phyloP scores from a whole-genome alignment of 805 yeast genomes.

The Candida ponderosae region DNA sequence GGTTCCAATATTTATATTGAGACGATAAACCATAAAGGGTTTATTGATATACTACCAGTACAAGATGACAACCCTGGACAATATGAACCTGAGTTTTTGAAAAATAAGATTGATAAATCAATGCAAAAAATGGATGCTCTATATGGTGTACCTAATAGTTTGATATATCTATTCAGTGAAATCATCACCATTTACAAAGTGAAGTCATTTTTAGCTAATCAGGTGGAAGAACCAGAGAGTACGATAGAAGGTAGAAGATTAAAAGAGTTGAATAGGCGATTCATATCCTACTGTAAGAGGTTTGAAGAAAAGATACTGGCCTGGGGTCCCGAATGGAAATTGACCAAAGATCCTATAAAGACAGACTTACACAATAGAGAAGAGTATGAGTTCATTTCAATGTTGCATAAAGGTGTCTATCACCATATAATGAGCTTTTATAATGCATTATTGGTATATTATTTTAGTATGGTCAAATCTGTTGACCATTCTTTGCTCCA shows the following conservation, averaged over 20 bases:
- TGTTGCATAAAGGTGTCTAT: slow-evolving; percentile 57
- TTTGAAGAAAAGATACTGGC: slow-evolving; percentile 43
- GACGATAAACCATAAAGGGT: neutral
- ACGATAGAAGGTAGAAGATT: slow-evolving; percentile 4
- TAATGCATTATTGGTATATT: slow-evolving; percentile 64
- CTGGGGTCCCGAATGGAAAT: slow-evolving; percentile 76
- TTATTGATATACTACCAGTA: too few relatives aligned
- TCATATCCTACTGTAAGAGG: slow-evolving; percentile 15
- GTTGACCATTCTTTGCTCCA: slow-evolving; percentile 52
- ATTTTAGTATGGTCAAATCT: slow-evolving; percentile 53
- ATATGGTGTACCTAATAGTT: slow-evolving; percentile 79
- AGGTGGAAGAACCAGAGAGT: slow-evolving; percentile 20
- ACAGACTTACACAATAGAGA: neutral
- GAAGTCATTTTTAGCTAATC: slow-evolving; percentile 34
- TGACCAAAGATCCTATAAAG: slow-evolving; percentile 24
- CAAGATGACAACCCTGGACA: neutral
- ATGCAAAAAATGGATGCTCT: slow-evolving; percentile 53
- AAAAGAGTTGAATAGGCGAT: neutral
- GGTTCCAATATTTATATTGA: too few relatives aligned
- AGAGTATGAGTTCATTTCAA: slow-evolving; percentile 19
- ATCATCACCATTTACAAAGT: slow-evolving; percentile 61
- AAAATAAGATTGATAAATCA: neutral
- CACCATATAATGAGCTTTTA: slow-evolving; percentile 79
- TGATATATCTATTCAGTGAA: slow-evolving; percentile 64
- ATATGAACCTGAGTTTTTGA: neutral